Percentiles rank a stretch among this genome's conserved stretches.
Conservation (phyloP, 2,329 filamentous ascomycete genomes). For the Coniella vitis region DNA sequence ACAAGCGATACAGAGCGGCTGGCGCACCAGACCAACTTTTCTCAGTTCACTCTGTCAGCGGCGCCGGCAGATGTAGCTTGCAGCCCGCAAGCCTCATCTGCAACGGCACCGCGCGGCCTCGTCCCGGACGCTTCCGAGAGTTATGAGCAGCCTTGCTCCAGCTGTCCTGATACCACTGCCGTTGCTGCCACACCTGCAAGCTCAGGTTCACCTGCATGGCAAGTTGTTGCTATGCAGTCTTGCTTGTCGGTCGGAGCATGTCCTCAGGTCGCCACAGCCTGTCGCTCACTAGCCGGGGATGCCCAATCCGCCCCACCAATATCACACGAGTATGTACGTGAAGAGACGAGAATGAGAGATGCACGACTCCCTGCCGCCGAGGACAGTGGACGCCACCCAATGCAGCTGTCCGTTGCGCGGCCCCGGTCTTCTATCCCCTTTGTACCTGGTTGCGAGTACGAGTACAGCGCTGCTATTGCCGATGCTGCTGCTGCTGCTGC, state of each 20-base stretch:
- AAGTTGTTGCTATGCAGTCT: slow-evolving; percentile 3
- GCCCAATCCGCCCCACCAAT: slow-evolving; percentile 19
- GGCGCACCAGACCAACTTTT: slow-evolving; percentile 20
- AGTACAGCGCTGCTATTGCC: not conserved
- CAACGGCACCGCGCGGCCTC: not conserved
- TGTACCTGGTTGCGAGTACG: not conserved
- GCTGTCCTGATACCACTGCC: not conserved
- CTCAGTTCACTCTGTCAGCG: slow-evolving; percentile 19
- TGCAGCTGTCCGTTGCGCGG: not conserved
- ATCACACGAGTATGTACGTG: slow-evolving; percentile 12
- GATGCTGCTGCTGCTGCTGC: not conserved
- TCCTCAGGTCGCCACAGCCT: not conserved
- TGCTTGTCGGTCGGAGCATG: not conserved
- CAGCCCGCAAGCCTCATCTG: not conserved
- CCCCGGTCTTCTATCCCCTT: not conserved
- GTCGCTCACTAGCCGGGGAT: slow-evolving; percentile 1
- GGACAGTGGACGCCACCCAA: not conserved
- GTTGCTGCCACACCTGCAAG: slow-evolving; percentile 4
- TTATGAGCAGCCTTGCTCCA: slow-evolving; percentile 4
- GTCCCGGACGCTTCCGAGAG: slow-evolving; percentile 1
- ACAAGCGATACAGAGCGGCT: slow-evolving; percentile 17
- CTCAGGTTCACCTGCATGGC: slow-evolving; percentile 5
- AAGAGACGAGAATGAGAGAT: not conserved
- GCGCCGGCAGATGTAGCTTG: not conserved
- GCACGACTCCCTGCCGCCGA: not conserved